Percentiles rank a stretch among this genome's conserved stretches.
Conservation (phyloP, 2,329 filamentous ascomycete genomes). For the Talaromyces sp. region DNA sequence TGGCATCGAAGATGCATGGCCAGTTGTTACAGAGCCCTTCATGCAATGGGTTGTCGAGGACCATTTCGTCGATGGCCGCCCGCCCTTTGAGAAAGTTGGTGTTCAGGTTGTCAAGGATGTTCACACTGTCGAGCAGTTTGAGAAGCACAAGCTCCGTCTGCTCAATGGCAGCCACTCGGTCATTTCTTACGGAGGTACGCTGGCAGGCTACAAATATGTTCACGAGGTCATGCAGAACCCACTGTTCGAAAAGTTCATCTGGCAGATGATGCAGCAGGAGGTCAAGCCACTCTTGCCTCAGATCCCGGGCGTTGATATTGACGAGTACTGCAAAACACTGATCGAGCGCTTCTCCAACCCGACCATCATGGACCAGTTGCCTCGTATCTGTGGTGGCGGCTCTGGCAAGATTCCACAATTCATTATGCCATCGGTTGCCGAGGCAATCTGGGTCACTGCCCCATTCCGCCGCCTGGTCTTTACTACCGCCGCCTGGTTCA, state of each 20-base stretch:
- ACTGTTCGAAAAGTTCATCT: conserved; percentile 44
- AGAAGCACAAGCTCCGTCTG: conserved; percentile 54
- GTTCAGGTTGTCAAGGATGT: conserved; percentile 50
- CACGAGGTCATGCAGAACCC: conserved; percentile 51
- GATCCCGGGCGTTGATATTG: conserved; percentile 48
- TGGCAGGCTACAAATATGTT: conserved; percentile 51
- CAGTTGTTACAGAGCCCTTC: conserved; percentile 53
- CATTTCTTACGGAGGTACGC: conserved; percentile 47
- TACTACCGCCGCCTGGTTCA: conserved; percentile 48
- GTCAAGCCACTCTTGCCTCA: conserved; percentile 49
- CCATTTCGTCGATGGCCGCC: conserved; percentile 48
- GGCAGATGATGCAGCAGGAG: conserved; percentile 53
- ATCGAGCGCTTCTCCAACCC: conserved; percentile 54
- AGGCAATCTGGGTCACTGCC: conserved; percentile 40
- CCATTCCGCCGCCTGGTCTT: conserved; percentile 47
- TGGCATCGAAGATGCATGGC: conserved; percentile 48
- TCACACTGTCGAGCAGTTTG: conserved; percentile 50
- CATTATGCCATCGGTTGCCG: conserved; percentile 35
- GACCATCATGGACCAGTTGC: conserved; percentile 52
- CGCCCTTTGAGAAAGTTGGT: conserved; percentile 49
- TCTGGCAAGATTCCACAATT: conserved; percentile 51
- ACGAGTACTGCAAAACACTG: conserved; percentile 50
- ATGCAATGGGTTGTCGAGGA: conserved; percentile 55
- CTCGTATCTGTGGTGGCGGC: conserved; percentile 48
- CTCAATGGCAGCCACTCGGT: conserved; percentile 52